Evolutionary conservation across 352 stramenopile species (phyloP), one percentile per base, ranked within the genome.

Genomic region (Thalassiosira allenii): DNA sequence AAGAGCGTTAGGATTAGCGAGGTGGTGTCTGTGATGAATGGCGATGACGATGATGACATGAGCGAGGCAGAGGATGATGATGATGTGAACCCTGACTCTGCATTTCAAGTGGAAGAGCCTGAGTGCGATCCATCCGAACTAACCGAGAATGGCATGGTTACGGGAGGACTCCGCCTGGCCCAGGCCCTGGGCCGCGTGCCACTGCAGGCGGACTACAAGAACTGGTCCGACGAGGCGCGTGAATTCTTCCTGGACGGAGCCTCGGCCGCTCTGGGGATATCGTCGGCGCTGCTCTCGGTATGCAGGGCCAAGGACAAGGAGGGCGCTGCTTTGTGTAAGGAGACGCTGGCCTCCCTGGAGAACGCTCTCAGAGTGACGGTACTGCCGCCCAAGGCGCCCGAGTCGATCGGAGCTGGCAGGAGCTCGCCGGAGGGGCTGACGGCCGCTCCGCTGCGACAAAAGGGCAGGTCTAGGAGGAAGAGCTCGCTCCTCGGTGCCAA

Each of bases 221-320:
- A 82, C 58, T 94, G 84, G 87, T 89, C 83, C 2, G 49, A 25
- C 4, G 88, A 93, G 34, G 75, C 83, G 40, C 59, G 76, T 32
- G 90, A 94, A 67, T 75, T 73, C 17, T 76, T 89, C 33, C 5
- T 91, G 3, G 88, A 94, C 33, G 75, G 80, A 14, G 51, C 83
- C 14, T 70, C 64, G n/a, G 37, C 51, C 17, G 78, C 77, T 3
- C 61, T 91, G 12, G 77, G 53, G 20, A 90, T 79, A 11, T 32
- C 58, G 33, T 81, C 76, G 1, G 79, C 86, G 2, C 63, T 93
- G 54, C 61, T 59, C 17, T 37, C 52, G 4, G 62, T 59, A 30
- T 64, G 57, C 32, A 49, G 30, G 20, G 17, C 14, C 23, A 32
- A 63, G 5, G 56, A 71, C 25, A 20, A 44, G 53, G 51, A 56